Evolutionary conservation across 2,329 filamentous ascomycete species (phyloP).

Genomic region (Nothopassalora personata): DNA sequence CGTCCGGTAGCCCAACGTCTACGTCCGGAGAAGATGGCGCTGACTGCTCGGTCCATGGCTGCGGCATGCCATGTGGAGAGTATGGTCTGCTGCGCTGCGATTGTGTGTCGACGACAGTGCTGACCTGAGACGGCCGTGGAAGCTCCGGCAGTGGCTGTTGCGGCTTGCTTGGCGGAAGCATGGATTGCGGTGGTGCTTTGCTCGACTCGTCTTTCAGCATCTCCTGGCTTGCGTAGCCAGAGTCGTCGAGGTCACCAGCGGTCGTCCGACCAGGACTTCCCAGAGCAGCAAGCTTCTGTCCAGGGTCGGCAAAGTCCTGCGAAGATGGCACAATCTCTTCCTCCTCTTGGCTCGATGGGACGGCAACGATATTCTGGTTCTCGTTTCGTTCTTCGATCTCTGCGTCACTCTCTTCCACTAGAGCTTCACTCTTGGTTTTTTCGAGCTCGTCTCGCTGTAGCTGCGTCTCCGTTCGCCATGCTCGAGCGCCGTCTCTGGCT

Average conservation of each 20-base stretch:
- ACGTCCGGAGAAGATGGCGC: background rate
- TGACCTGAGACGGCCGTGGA: conserved; percentile 9
- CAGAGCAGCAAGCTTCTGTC: background rate
- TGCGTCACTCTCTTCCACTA: background rate
- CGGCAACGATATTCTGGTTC: background rate
- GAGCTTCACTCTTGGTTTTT: background rate
- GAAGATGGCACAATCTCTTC: conserved; percentile 1
- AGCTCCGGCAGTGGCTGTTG: background rate
- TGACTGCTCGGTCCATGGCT: background rate
- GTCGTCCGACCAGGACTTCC: background rate
- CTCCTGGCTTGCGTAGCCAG: conserved; percentile 1
- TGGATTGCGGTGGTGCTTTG: background rate
- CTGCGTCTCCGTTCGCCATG: conserved; percentile 13
- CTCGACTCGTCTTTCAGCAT: background rate
- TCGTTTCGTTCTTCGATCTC: background rate
- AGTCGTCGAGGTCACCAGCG: conserved; percentile 3
- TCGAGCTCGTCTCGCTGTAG: conserved; percentile 4
- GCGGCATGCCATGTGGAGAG: background rate
- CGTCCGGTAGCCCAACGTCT: background rate
- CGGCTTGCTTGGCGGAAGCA: background rate
- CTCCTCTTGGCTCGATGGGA: conserved; percentile 9
- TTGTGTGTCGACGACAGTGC: conserved; percentile 8
- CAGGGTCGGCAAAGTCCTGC: background rate
- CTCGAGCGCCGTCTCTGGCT: conserved; percentile 17
- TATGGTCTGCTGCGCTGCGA: conserved; percentile 1